Base-by-base conservation (phyloP, 1,139 yeast species). In the Hyphopichia fennica region DNA sequence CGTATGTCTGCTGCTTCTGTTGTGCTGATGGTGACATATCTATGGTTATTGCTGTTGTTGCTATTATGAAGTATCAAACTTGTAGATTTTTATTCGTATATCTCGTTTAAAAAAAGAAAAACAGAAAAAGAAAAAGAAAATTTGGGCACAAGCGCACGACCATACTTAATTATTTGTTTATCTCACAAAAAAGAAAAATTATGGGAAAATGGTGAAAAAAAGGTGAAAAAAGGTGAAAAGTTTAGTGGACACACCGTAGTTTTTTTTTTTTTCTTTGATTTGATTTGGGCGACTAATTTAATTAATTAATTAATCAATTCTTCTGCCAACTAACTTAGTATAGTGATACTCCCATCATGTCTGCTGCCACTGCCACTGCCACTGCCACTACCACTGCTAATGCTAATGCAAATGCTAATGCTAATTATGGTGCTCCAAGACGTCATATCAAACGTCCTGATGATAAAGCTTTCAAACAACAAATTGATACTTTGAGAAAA, bases 361-460 rank as follows among this genome's bases (percentile, higher is more conserved):
- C 65, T 37, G 40, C 62, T 39, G 50, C 47, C 40, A 41, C 57
- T 42, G 45, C 57, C 29, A 39, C 55, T 43, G 45, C 53, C 38
- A 48, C 44, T 43, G 35, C 47, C 37, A 9, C 30, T 5, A 51
- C 65, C 34, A 38, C 61, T 39, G 49, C 47, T 40, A 40, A 56
- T 42, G 45, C 57, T 29, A 40, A 54, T 42, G 44, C 52, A 38
- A 47, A 42, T 42, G 37, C 48, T 36, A 8, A 5, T 16, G 9
- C 20, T 17, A 9, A 6, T 16, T 8, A 5, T 39, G 49, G 46
- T 41, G 37, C 48, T 35, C 42, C 45, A 28, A 58, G 59, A 51
- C 79, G 77, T 54, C 79, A 76, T 62, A 76, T 84, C 65, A 84
- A 84, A 65, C 82, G 86, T 62, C 95, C 96, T 47, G 95, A 90